Evolutionary conservation across 2,329 filamentous ascomycete species (phyloP).

Genomic region (Coniella vitis): DNA sequence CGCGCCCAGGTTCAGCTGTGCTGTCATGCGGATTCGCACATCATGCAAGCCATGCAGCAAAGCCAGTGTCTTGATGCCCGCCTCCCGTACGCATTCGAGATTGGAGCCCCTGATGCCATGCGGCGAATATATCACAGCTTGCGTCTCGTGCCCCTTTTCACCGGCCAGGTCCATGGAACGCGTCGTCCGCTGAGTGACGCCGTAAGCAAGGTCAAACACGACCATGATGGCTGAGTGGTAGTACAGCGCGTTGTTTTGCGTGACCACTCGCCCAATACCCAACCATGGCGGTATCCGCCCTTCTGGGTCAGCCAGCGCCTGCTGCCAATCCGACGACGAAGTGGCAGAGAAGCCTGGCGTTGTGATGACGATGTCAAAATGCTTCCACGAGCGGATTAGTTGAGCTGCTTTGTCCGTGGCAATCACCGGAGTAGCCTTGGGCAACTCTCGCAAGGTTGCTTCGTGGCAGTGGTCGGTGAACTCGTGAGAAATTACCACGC

Average conservation of each 20-base stretch:
- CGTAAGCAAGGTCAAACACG: constrained; percentile 34
- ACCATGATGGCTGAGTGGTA: constrained; percentile 58
- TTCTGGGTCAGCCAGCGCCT: constrained; percentile 18
- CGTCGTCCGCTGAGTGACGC: constrained; percentile 9
- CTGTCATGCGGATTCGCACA: constrained; percentile 40
- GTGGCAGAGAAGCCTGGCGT: constrained; percentile 37
- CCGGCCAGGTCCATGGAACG: constrained; percentile 17
- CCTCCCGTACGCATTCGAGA: constrained; percentile 34
- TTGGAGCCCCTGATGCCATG: constrained; percentile 49
- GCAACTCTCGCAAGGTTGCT: constrained; percentile 50
- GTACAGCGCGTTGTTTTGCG: constrained; percentile 46
- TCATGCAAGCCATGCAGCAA: constrained; percentile 60
- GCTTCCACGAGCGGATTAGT: constrained; percentile 49
- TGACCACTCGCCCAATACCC: constrained; percentile 51
- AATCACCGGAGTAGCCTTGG: constrained; percentile 48
- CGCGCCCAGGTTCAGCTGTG: constrained; percentile 58
- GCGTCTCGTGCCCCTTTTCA: constrained; percentile 31
- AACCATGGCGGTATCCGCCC: constrained; percentile 50
- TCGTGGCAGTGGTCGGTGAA: constrained; percentile 64
- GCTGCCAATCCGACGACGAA: constrained; percentile 20
- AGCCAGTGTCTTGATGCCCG: constrained; percentile 44
- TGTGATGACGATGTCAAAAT: constrained; percentile 50
- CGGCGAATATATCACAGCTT: constrained; percentile 55
- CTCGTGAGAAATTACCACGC: constrained; percentile 55
- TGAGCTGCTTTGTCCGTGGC: constrained; percentile 52